These are phyloP conservation scores for Neurospora hispaniola DNA, from an alignment of 495 filamentous ascomycete genomes.

Conservation along the genomic window DNA sequence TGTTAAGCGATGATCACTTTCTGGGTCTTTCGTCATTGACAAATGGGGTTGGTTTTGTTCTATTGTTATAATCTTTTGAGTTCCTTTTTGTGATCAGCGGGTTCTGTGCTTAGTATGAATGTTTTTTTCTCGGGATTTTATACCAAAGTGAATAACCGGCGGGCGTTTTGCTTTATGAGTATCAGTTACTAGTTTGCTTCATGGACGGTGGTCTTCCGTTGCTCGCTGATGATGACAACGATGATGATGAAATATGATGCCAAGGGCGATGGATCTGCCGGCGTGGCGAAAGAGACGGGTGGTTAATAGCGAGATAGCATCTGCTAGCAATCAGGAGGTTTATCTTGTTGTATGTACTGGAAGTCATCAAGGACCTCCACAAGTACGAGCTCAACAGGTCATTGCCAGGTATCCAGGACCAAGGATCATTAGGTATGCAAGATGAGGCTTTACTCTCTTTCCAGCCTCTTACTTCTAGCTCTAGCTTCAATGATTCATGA, in stretches of 20 bases:
- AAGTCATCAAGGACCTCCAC: background rate
- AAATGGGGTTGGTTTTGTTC: background rate
- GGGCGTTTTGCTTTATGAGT: background rate
- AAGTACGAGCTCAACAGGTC: background rate
- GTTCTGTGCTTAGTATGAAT: background rate
- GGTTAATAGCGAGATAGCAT: too few species aligned
- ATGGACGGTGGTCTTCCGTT: background rate
- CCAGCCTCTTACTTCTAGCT: background rate
- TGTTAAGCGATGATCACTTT: constrained; percentile 10
- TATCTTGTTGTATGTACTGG: background rate
- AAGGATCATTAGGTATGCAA: background rate
- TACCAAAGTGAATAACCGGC: background rate
- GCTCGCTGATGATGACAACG: background rate
- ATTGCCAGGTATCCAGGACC: background rate
- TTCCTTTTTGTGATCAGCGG: background rate
- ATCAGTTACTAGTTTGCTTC: background rate
- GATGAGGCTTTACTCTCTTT: background rate
- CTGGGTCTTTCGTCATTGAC: too few species aligned
- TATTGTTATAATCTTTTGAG: background rate
- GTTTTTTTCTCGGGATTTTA: background rate
- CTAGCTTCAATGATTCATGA: background rate
- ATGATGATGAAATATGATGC: background rate
- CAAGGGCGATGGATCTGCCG: too few species aligned
- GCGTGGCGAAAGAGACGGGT: too few species aligned
- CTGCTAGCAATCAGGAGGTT: background rate